A percentile compares a stretch with the other conserved stretches of the same genome.
These are phyloP conservation scores for Coemansia sp. DNA, from an alignment of 192 early-diverging fungal genomes.

Conservation along the genomic window DNA sequence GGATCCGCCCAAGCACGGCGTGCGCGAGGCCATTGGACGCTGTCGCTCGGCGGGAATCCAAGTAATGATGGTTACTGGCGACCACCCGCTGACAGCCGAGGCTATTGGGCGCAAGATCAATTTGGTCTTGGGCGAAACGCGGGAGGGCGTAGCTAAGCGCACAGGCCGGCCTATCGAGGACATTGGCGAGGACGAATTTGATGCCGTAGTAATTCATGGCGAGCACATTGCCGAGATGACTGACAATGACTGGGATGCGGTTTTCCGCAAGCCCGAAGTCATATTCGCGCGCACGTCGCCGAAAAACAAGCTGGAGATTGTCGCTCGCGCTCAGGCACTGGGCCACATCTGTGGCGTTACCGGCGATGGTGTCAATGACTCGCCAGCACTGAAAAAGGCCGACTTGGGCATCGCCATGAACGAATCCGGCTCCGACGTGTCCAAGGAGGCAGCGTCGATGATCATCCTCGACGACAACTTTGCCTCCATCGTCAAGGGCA, in stretches of 20 bases:
- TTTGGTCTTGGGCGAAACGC: slow-evolving; percentile 86
- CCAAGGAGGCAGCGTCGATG: slow-evolving; percentile 96
- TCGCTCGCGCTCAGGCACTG: slow-evolving; percentile 81
- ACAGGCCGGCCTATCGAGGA: slow-evolving; percentile 59
- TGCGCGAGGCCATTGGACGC: slow-evolving; percentile 95
- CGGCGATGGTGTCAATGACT: slow-evolving; percentile 96
- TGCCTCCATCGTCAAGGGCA: slow-evolving; percentile 88
- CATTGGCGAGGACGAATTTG: slow-evolving; percentile 77
- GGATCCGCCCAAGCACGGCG: slow-evolving; percentile 97
- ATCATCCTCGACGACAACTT: slow-evolving; percentile 98
- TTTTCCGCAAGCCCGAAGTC: slow-evolving; percentile 93
- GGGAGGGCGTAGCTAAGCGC: slow-evolving; percentile 70
- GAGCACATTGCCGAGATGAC: slow-evolving; percentile 79
- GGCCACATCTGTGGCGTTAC: slow-evolving; percentile 99
- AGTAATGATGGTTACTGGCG: slow-evolving; percentile 99
- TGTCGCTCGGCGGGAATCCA: slow-evolving; percentile 91
- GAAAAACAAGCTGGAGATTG: slow-evolving; percentile 96
- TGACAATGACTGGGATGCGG: slow-evolving; percentile 85
- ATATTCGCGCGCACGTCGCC: slow-evolving; percentile 97
- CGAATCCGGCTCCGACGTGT: slow-evolving; percentile 89
- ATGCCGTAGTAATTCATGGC: slow-evolving; percentile 91
- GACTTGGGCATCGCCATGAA: slow-evolving; percentile 99
- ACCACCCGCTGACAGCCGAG: slow-evolving; percentile 94
- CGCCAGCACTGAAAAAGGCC: slow-evolving; percentile 93
- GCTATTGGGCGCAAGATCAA: slow-evolving; percentile 97